Conservation (phyloP, 2,329 filamentous ascomycete species). For the Cytospora chrysosperma region DNA sequence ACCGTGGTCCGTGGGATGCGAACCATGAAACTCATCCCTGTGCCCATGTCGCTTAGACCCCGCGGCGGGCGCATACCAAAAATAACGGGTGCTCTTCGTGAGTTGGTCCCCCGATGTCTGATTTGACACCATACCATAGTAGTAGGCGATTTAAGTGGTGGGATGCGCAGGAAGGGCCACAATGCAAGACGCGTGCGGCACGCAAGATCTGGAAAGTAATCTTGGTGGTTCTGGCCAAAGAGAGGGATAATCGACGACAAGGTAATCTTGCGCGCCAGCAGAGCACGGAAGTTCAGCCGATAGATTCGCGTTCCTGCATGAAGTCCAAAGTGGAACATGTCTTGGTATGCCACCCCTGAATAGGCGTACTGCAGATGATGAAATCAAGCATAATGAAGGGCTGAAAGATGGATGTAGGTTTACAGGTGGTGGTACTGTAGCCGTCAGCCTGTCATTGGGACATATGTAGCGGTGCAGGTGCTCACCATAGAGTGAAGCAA, state of each 20-base stretch:
- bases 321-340: background rate
- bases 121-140: background rate
- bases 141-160: background rate
- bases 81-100: background rate
- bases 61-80: background rate
- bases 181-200: background rate
- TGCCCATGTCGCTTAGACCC: background rate
- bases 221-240: background rate
- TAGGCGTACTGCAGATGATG: background rate
- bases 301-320: background rate
- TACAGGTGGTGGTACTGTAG: background rate
- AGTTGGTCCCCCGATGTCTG: background rate
- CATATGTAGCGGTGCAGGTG: too few species aligned
- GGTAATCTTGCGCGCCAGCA: too few species aligned
- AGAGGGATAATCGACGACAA: background rate
- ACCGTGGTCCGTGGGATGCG: background rate
- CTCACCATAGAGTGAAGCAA: background rate
- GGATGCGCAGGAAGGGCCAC: background rate
- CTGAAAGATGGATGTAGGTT: background rate
- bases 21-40: background rate
- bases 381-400: background rate
- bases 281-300: too few species aligned
- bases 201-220: too few species aligned
- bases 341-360: background rate
- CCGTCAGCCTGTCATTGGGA: too few species aligned